Evolutionary conservation across 176 grass and related monocot species (phyloP).

Genomic region (Carex littledalei): DNA sequence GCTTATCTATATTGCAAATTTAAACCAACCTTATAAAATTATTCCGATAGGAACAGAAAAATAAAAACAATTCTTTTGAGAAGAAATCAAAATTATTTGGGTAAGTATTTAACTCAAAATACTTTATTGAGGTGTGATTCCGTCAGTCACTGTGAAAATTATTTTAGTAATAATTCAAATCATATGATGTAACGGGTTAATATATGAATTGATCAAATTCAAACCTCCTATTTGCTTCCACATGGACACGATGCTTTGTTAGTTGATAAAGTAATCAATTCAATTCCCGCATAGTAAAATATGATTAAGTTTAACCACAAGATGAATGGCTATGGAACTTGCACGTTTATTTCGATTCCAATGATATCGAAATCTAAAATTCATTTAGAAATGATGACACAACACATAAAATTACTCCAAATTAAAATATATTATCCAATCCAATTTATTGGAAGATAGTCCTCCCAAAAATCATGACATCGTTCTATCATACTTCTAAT

Average conservation of each 20-base stretch:
- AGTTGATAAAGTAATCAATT: no score
- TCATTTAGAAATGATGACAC: not conserved
- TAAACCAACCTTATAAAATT: no score
- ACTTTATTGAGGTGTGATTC: not conserved
- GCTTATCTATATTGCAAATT: not conserved
- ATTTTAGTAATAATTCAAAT: no score
- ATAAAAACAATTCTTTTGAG: no score
- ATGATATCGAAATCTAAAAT: not conserved
- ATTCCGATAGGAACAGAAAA: no score
- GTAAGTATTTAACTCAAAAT: not conserved
- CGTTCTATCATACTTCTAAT: not conserved
- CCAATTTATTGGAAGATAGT: not conserved
- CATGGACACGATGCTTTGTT: no score
- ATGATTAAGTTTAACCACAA: not conserved
- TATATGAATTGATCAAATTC: no score
- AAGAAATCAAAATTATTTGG: no score
- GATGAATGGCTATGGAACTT: not conserved
- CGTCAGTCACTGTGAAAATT: no score
- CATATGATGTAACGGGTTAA: no score
- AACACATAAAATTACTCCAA: not conserved
- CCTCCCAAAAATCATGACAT: not conserved
- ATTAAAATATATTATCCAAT: not conserved
- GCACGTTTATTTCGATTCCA: not conserved
- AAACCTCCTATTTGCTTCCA: no score
- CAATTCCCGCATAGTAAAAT: not conserved